Percentiles rank a stretch among this genome's conserved stretches.
phyloP scores from a whole-genome alignment of 495 filamentous ascomycete species.

The Podospora fimiseda region DNA sequence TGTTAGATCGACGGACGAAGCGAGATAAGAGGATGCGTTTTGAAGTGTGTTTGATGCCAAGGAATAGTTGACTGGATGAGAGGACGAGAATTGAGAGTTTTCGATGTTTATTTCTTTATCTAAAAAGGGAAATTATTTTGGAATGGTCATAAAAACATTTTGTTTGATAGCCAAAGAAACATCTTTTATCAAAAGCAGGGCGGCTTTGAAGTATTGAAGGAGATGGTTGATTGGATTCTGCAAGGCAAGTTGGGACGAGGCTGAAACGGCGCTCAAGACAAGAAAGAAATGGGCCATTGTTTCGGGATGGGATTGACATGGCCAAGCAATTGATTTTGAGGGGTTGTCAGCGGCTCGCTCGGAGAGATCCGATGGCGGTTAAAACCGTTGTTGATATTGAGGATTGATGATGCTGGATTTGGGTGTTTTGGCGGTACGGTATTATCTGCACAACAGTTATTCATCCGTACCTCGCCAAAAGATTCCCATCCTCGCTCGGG shows the following conservation, averaged over 20 bases:
- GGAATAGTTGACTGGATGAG: background rate
- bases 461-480: no score
- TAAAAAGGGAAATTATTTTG: no score
- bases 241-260: background rate
- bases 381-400: no score
- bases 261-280: constrained; percentile 4
- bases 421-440: no score
- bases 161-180: no score
- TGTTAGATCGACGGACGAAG: constrained; percentile 11
- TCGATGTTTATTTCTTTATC: no score
- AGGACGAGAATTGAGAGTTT: background rate
- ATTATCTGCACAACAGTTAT: no score
- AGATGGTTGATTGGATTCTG: background rate
- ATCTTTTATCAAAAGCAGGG: no score
- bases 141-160: no score
- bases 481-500: no score
- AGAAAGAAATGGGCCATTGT: background rate
- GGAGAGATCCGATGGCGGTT: background rate
- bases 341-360: background rate
- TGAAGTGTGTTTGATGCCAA: background rate
- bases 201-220: background rate
- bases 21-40: constrained; percentile 7
- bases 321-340: background rate
- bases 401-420: no score
- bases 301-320: background rate